Percentiles rank a stretch among this genome's conserved stretches.
phyloP scores from a whole-genome alignment of 2,329 filamentous ascomycete species.

The Coniochaeta sp. region DNA sequence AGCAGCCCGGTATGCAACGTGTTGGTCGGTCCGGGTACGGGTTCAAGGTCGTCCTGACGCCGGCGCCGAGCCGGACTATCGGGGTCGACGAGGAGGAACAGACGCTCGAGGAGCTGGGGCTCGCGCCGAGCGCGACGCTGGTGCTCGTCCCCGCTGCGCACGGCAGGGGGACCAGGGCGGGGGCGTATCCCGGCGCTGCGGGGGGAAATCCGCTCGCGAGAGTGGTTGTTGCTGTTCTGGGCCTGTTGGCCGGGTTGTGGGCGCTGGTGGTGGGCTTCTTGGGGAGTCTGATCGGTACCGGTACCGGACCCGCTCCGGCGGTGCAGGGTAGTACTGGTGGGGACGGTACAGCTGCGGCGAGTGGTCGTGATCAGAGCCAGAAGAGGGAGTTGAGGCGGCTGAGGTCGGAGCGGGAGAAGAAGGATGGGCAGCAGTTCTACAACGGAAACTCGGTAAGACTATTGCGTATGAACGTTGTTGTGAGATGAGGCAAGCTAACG shows the following conservation, averaged over 20 bases:
- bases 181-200: constrained; percentile 9
- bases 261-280: constrained; percentile 20
- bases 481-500: constrained; percentile 13
- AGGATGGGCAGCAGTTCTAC: constrained; percentile 64
- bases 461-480: neutral
- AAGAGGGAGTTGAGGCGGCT: constrained; percentile 46
- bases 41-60: constrained; percentile 78
- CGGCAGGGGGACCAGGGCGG: constrained; percentile 29
- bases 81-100: constrained; percentile 67
- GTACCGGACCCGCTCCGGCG: constrained; percentile 6
- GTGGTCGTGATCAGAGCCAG: constrained; percentile 15
- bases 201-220: constrained; percentile 21
- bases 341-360: constrained; percentile 12
- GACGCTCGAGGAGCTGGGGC: constrained; percentile 59
- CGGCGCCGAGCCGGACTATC: constrained; percentile 67
- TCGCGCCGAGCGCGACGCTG: constrained; percentile 74
- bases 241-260: constrained; percentile 19
- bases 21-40: constrained; percentile 52
- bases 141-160: constrained; percentile 65
- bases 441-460: constrained; percentile 81
- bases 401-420: constrained; percentile 37
- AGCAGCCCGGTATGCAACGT: constrained; percentile 41
- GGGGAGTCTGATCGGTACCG: constrained; percentile 14
- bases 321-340: constrained; percentile 7
- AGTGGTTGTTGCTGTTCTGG: constrained; percentile 26